Percentiles rank a stretch among this genome's conserved stretches.
Evolutionary conservation across 768 basidiomycete species (phyloP).

Genomic region (Asterophora parasitica): DNA sequence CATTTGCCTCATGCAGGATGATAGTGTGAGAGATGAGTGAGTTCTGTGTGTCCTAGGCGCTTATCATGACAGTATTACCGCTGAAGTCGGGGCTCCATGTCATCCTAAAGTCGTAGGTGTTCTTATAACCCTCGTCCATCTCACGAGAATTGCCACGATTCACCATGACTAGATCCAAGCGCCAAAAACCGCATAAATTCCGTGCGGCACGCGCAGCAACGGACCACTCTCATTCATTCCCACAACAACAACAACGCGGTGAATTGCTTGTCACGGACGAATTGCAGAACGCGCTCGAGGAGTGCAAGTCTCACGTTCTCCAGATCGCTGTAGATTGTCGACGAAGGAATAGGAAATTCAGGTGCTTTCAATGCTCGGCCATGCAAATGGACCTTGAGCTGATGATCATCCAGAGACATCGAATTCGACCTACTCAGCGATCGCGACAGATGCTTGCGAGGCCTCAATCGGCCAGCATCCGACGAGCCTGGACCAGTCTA

Average conservation of each 20-base stretch:
- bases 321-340: conserved; percentile 40
- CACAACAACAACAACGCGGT: conserved; percentile 7
- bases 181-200: background rate
- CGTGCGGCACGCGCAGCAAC: background rate
- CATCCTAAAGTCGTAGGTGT: no score
- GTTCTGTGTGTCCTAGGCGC: no score
- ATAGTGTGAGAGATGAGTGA: no score
- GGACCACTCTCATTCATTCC: conserved; percentile 5
- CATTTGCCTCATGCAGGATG: no score
- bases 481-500: background rate
- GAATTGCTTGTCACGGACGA: conserved; percentile 45
- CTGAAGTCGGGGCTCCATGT: no score
- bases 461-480: conserved; percentile 25
- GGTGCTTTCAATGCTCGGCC: conserved; percentile 24
- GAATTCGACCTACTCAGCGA: conserved; percentile 49
- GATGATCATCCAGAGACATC: conserved; percentile 10
- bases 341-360: conserved; percentile 39
- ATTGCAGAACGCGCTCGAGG: conserved; percentile 37
- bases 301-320: conserved; percentile 38
- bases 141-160: no score
- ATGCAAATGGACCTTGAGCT: no score
- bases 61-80: no score
- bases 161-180: conserved; percentile 18
- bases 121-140: no score
- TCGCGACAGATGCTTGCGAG: conserved; percentile 32